These are phyloP conservation scores for Ophiostoma perfectum DNA, from an alignment of 2,329 filamentous ascomycete species.

Conservation along the genomic window DNA sequence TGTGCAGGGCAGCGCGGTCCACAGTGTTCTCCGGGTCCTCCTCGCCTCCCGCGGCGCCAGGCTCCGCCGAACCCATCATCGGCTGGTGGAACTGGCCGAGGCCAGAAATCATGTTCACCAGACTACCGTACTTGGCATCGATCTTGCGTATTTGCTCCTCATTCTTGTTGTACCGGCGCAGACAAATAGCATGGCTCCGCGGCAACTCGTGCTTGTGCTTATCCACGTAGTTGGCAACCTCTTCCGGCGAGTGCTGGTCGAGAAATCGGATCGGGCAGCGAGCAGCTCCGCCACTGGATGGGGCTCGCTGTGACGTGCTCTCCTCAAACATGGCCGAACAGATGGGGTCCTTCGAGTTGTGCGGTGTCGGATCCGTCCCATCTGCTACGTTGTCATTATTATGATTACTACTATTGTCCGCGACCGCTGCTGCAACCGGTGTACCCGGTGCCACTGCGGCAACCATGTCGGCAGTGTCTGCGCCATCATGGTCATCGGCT, in stretches of 20 bases:
- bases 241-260: slow-evolving; percentile 86
- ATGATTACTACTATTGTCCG: slow-evolving; percentile 11
- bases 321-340: slow-evolving; percentile 61
- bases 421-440: not conserved
- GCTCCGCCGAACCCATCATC: slow-evolving; percentile 56
- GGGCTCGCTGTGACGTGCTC: slow-evolving; percentile 48
- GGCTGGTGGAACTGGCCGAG: slow-evolving; percentile 82
- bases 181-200: slow-evolving; percentile 86
- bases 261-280: slow-evolving; percentile 89
- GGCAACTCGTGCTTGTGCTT: slow-evolving; percentile 93
- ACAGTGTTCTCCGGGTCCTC: slow-evolving; percentile 6
- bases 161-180: slow-evolving; percentile 82
- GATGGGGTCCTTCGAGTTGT: slow-evolving; percentile 54
- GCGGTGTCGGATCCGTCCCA: slow-evolving; percentile 40
- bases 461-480: slow-evolving; percentile 27
- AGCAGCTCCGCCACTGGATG: slow-evolving; percentile 43
- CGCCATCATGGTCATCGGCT: slow-evolving; percentile 13
- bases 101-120: slow-evolving; percentile 91
- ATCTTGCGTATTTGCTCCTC: slow-evolving; percentile 79
- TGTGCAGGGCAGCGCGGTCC: slow-evolving; percentile 35
- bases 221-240: slow-evolving; percentile 89
- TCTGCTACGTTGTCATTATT: slow-evolving; percentile 3
- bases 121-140: slow-evolving; percentile 87
- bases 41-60: slow-evolving; percentile 3
- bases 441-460: slow-evolving; percentile 28